Percentiles rank a stretch among this genome's conserved stretches.
Conservation (phyloP, 805 yeast genomes). For the Dipodascus geniculatus region DNA sequence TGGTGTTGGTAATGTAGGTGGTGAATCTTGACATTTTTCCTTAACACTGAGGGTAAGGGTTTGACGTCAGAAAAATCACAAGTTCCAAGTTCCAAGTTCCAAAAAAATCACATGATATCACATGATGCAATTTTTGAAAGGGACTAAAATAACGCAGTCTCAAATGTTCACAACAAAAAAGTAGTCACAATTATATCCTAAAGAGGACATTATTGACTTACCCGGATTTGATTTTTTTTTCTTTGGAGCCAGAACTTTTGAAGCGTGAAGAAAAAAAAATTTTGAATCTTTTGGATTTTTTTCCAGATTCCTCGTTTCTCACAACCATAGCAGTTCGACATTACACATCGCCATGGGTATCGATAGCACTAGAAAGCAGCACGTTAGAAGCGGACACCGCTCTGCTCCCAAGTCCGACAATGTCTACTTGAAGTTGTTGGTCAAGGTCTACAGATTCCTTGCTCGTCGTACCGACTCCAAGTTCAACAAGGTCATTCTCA, state of each 20-base stretch:
- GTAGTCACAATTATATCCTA: not conserved
- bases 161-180: not conserved
- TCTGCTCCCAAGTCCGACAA: slow-evolving; percentile 99
- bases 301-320: not conserved
- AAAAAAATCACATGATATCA: too few species aligned
- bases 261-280: not conserved
- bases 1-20: too few species aligned
- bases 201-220: not conserved
- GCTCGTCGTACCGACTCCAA: slow-evolving; percentile 99
- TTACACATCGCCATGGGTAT: slow-evolving; percentile 60
- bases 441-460: slow-evolving; percentile 96
- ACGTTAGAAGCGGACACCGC: slow-evolving; percentile 92
- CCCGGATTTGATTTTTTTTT: not conserved
- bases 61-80: not conserved
- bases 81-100: not conserved
- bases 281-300: not conserved
- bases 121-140: too few species aligned
- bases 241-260: not conserved
- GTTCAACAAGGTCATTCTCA: slow-evolving; percentile 96
- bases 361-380: slow-evolving; percentile 95
- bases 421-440: slow-evolving; percentile 96
- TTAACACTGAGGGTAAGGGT: too few species aligned
- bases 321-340: slow-evolving; percentile 3
- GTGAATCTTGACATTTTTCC: too few species aligned
- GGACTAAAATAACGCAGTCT: too few species aligned